These are phyloP conservation scores for Musa balbisiana DNA, from an alignment of 202 grass and related monocot species.

Conservation along the genomic window DNA sequence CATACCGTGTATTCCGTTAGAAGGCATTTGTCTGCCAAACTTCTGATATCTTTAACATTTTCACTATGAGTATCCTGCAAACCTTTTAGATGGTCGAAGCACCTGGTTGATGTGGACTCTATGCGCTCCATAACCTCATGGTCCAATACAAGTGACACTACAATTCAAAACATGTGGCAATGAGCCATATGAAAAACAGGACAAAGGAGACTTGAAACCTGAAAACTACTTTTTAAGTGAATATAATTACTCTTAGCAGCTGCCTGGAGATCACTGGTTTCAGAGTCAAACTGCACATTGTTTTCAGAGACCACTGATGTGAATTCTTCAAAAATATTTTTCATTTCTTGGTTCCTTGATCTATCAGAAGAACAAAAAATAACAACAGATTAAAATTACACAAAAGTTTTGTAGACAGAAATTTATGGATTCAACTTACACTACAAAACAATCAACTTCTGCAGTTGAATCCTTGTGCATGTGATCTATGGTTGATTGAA, in stretches of 20 bases:
- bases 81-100: slow-evolving; percentile 28
- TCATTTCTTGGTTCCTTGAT: slow-evolving; percentile 35
- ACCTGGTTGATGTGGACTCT: slow-evolving; percentile 26
- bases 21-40: slow-evolving; percentile 26
- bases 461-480: slow-evolving; percentile 36
- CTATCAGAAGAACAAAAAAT: slow-evolving; percentile 37
- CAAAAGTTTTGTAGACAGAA: slow-evolving; percentile 3
- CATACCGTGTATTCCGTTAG: slow-evolving; percentile 66
- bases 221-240: slow-evolving; percentile 18
- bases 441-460: slow-evolving; percentile 38
- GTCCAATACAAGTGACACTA: slow-evolving; percentile 49
- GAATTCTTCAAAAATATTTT: slow-evolving; percentile 41
- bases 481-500: slow-evolving; percentile 44
- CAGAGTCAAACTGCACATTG: slow-evolving; percentile 35
- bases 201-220: slow-evolving; percentile 9
- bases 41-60: slow-evolving; percentile 38
- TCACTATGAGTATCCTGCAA: slow-evolving; percentile 41
- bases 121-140: slow-evolving; percentile 32
- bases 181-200: slow-evolving; percentile 7
- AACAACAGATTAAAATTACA: slow-evolving; percentile 13
- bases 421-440: slow-evolving; percentile 38
- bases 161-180: slow-evolving; percentile 11
- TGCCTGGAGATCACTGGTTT: slow-evolving; percentile 42
- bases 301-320: slow-evolving; percentile 30
- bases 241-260: slow-evolving; percentile 44